These are phyloP conservation scores for Phylloboletellus chloephorus DNA, from an alignment of 1,284 basidiomycete genomes.

Conservation along the genomic window DNA sequence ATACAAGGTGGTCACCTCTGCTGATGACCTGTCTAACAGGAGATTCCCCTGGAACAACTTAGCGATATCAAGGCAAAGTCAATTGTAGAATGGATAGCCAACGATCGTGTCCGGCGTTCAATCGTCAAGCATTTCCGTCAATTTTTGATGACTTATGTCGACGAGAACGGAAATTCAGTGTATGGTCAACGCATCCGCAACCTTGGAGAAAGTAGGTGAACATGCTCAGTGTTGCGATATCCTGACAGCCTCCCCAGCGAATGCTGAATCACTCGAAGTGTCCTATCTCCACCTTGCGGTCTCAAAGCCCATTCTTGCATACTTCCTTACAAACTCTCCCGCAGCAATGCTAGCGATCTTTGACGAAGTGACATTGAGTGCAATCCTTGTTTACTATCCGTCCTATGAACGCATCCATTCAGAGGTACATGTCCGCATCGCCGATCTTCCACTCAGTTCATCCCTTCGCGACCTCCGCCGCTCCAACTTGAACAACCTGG, in stretches of 20 bases:
- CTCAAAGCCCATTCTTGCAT: constrained; percentile 92
- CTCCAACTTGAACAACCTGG: constrained; percentile 89
- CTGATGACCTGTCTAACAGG: constrained; percentile 43
- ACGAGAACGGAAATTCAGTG: constrained; percentile 86
- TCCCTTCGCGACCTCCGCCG: constrained; percentile 93
- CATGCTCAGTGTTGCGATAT: not conserved
- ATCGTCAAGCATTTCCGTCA: constrained; percentile 92
- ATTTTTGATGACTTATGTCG: constrained; percentile 94
- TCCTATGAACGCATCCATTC: constrained; percentile 95
- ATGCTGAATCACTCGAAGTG: constrained; percentile 95
- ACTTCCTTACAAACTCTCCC: constrained; percentile 95
- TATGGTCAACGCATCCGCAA: constrained; percentile 93
- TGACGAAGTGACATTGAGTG: constrained; percentile 91
- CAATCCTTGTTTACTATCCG: constrained; percentile 94
- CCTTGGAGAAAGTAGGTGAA: constrained; percentile 84
- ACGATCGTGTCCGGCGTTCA: constrained; percentile 84
- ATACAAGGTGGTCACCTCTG: constrained; percentile 1
- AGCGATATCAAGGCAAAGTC: constrained; percentile 97
- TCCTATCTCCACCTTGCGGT: constrained; percentile 90
- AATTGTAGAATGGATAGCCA: constrained; percentile 95
- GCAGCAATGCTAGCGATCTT: constrained; percentile 91
- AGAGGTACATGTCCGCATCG: constrained; percentile 96
- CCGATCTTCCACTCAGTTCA: constrained; percentile 85
- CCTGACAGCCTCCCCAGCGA: constrained; percentile 50
- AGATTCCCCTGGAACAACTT: constrained; percentile 92